These are phyloP conservation scores for Fusarium nisikadoi DNA, from an alignment of 2,329 filamentous ascomycete species.

Conservation along the genomic window DNA sequence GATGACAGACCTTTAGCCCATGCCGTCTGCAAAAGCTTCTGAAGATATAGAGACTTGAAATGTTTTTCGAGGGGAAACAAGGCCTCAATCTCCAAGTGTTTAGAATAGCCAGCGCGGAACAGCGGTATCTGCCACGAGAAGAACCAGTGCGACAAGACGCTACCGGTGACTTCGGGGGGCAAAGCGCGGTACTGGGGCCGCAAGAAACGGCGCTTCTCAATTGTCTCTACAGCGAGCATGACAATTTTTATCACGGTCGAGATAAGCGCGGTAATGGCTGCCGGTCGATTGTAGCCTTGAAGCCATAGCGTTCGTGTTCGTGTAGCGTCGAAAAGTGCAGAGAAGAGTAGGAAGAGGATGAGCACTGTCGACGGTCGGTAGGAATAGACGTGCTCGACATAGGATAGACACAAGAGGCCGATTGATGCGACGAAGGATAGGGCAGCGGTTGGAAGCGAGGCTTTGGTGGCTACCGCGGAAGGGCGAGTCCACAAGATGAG, in stretches of 20 bases:
- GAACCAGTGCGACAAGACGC: constrained; percentile 28
- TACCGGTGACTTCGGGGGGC: constrained; percentile 15
- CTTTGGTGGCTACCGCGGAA: constrained; percentile 13
- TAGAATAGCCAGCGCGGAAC: constrained; percentile 26
- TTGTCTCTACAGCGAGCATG: constrained; percentile 13
- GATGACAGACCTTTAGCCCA: constrained; percentile 17
- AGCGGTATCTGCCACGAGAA: constrained; percentile 32
- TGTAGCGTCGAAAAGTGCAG: constrained; percentile 20
- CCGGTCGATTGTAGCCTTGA: constrained; percentile 18
- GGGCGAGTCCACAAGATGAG: constrained; percentile 22
- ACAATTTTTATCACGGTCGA: constrained; percentile 18
- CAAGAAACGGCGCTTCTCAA: constrained; percentile 25
- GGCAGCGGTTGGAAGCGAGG: constrained; percentile 22
- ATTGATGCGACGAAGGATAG: constrained; percentile 27
- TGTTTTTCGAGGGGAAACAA: constrained; percentile 28
- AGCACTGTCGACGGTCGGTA: constrained; percentile 35
- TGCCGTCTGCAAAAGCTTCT: constrained; percentile 5
- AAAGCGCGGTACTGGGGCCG: constrained; percentile 14
- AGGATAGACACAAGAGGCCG: constrained; percentile 14
- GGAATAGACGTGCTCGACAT: constrained; percentile 33
- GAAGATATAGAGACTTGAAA: constrained; percentile 28
- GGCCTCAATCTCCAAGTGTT: constrained; percentile 11
- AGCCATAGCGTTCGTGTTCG: constrained; percentile 34
- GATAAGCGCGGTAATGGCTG: constrained; percentile 13
- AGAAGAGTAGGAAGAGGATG: constrained; percentile 26